Evolutionary conservation across 176 grass and related monocot species (phyloP).

Genomic region (Triticum dicoccoides): DNA sequence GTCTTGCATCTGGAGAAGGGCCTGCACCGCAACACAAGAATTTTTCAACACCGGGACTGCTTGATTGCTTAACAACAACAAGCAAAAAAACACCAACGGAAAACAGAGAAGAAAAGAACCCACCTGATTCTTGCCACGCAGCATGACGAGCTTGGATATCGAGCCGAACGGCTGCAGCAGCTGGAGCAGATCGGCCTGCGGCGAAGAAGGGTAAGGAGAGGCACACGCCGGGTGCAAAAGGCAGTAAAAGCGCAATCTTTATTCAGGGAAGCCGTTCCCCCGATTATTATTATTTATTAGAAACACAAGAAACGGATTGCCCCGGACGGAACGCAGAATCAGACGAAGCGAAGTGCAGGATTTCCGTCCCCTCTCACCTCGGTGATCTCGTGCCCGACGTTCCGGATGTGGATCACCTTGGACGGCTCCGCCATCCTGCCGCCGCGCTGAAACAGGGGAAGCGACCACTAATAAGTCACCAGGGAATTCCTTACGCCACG

Average conservation of each 20-base stretch:
- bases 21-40: slow-evolving; percentile 38
- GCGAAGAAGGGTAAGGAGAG: not conserved
- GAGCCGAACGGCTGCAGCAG: slow-evolving; percentile 84
- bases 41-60: not conserved
- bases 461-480: not conserved
- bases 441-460: not conserved
- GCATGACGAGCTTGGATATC: slow-evolving; percentile 77
- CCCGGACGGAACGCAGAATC: not conserved
- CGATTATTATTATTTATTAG: not conserved
- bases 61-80: not conserved
- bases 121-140: slow-evolving; percentile 96
- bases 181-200: slow-evolving; percentile 82
- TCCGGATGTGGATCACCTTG: slow-evolving; percentile 95
- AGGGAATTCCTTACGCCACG: not conserved
- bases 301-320: not conserved
- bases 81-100: not conserved
- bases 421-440: slow-evolving; percentile 87
- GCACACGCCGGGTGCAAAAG: not conserved
- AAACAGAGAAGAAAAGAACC: not conserved
- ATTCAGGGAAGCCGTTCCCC: too few relatives aligned
- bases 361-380: slow-evolving; percentile 50
- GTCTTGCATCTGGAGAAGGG: slow-evolving; percentile 96
- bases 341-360: slow-evolving; percentile 5
- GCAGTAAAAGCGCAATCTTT: not conserved
- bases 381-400: slow-evolving; percentile 89